These are phyloP conservation scores for Wickerhamomyces silvicola DNA, from an alignment of 805 yeast species.

Conservation along the genomic window DNA sequence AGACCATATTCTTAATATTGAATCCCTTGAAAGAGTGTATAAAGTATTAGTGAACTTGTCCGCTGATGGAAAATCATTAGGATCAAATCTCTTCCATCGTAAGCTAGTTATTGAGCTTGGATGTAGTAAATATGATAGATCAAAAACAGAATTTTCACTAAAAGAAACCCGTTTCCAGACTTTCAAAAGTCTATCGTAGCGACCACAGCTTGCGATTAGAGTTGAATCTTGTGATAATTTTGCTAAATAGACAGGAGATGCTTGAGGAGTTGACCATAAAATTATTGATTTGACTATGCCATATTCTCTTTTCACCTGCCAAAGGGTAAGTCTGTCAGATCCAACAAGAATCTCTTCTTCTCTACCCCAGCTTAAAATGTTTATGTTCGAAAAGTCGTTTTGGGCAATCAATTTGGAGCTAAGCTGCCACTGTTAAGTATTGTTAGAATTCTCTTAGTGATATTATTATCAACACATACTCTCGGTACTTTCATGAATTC, in stretches of 20 bases:
- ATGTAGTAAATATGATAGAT: constrained; percentile 62
- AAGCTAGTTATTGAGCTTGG: constrained; percentile 48
- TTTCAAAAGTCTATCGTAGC: constrained; percentile 61
- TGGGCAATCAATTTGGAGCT: constrained; percentile 25
- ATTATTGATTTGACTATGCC: constrained; percentile 30
- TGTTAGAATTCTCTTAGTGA: constrained; percentile 15
- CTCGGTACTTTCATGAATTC: constrained; percentile 33
- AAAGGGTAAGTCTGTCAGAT: constrained; percentile 46
- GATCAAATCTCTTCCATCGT: constrained; percentile 47
- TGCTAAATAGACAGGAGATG: constrained; percentile 53
- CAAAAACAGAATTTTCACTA: constrained; percentile 59
- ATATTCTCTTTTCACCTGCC: constrained; percentile 40
- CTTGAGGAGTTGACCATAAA: constrained; percentile 41
- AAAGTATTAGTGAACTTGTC: constrained; percentile 43
- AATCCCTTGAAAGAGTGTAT: constrained; percentile 59
- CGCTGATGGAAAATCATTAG: constrained; percentile 15
- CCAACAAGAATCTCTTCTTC: constrained; percentile 56
- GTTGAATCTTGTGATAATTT: constrained; percentile 62
- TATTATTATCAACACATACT: constrained; percentile 3
- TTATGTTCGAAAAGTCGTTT: constrained; percentile 28
- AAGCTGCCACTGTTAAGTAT: constrained; percentile 39
- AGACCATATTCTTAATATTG: constrained; percentile 61
- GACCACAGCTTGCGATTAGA: constrained; percentile 57
- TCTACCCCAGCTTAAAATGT: constrained; percentile 49
- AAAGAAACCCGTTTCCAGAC: constrained; percentile 73